These are phyloP conservation scores for Zalaria obscura DNA, from an alignment of 2,329 filamentous ascomycete species.

Conservation along the genomic window DNA sequence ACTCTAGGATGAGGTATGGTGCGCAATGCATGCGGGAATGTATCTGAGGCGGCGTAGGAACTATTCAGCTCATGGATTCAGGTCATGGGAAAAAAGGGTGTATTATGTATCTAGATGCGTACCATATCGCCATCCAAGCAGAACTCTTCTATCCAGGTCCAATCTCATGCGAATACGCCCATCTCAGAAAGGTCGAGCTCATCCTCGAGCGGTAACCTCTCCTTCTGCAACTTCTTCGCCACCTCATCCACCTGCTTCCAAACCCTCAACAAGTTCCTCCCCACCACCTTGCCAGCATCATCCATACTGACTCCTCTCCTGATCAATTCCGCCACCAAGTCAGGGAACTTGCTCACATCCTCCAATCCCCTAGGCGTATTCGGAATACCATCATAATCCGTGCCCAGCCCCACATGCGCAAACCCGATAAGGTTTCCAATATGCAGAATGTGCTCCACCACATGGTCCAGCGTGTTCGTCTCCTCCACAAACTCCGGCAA, in stretches of 20 bases:
- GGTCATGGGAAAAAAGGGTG: too few relatives aligned
- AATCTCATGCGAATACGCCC: too few relatives aligned
- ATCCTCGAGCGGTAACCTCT: constrained; percentile 29
- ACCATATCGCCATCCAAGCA: too few relatives aligned
- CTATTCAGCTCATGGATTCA: too few relatives aligned
- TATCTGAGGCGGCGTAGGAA: too few relatives aligned
- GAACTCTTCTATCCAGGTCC: too few relatives aligned
- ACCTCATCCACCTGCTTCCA: constrained; percentile 69
- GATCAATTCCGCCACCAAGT: constrained; percentile 62
- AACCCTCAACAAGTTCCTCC: constrained; percentile 69
- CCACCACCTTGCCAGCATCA: constrained; percentile 62
- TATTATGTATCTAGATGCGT: too few relatives aligned
- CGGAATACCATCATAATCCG: constrained; percentile 73
- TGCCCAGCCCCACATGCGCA: constrained; percentile 75
- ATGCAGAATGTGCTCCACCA: constrained; percentile 67
- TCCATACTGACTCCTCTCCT: constrained; percentile 57
- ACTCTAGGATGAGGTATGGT: too few relatives aligned
- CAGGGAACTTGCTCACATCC: constrained; percentile 73
- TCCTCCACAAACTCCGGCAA: constrained; percentile 53
- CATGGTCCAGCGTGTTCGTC: constrained; percentile 61
- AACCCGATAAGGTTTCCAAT: constrained; percentile 76
- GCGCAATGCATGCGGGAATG: too few relatives aligned
- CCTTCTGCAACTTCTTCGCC: constrained; percentile 47
- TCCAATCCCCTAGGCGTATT: constrained; percentile 59
- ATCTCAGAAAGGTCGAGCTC: constrained; percentile 11